phyloP scores from a whole-genome alignment of 2,329 filamentous ascomycete species.

The Pyrenophora graminea region DNA sequence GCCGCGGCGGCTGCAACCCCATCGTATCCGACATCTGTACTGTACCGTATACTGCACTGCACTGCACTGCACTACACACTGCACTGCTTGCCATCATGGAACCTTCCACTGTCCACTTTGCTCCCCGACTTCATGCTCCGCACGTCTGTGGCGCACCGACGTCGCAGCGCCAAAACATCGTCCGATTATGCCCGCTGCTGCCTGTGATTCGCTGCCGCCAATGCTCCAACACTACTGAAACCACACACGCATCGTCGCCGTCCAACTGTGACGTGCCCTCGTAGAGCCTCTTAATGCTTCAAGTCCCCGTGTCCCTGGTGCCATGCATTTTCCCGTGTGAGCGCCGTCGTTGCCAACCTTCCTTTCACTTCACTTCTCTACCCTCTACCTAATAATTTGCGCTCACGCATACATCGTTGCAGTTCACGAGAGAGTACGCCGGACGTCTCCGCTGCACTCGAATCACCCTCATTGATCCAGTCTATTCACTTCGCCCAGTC shows the following conservation, averaged over 20 bases:
- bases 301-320: slow-evolving; percentile 27
- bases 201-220: slow-evolving; percentile 36
- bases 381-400: slow-evolving; percentile 37
- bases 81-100: neutral
- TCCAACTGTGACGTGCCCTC: slow-evolving; percentile 40
- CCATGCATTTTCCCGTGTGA: slow-evolving; percentile 31
- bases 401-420: slow-evolving; percentile 31
- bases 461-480: slow-evolving; percentile 37
- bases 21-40: slow-evolving; percentile 1
- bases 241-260: slow-evolving; percentile 35
- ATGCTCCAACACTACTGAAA: slow-evolving; percentile 44
- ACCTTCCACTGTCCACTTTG: neutral
- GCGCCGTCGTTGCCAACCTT: slow-evolving; percentile 28
- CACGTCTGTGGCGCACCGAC: slow-evolving; percentile 11
- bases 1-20: neutral
- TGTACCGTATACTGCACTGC: slow-evolving; percentile 3
- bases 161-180: slow-evolving; percentile 35
- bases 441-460: slow-evolving; percentile 44
- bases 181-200: slow-evolving; percentile 22
- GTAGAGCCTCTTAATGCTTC: slow-evolving; percentile 42
- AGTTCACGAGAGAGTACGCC: slow-evolving; percentile 43
- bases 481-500: slow-evolving; percentile 2
- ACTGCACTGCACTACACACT: neutral
- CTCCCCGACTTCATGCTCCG: slow-evolving; percentile 1
- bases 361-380: slow-evolving; percentile 37